phyloP scores from a whole-genome alignment of 768 basidiomycete species.

The Chalciporus chontae region DNA sequence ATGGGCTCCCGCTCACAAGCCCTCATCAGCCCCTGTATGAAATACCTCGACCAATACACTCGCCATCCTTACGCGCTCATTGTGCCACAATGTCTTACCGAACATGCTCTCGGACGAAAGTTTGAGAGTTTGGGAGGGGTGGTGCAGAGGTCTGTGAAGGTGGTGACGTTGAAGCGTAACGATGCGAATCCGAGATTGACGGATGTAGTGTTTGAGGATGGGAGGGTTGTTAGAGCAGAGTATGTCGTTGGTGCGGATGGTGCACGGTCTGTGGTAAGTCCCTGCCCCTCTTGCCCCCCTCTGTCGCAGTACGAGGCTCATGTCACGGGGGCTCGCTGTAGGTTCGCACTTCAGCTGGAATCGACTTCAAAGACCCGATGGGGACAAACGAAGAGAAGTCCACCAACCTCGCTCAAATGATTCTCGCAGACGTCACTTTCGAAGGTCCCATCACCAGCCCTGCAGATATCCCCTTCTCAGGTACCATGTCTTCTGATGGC shows the following conservation, averaged over 20 bases:
- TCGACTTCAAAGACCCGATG: slow-evolving; percentile 44
- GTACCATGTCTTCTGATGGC: slow-evolving; percentile 26
- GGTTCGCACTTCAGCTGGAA: slow-evolving; percentile 41
- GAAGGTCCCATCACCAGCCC: slow-evolving; percentile 23
- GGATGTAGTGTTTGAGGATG: slow-evolving; percentile 45
- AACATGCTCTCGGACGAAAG: slow-evolving; percentile 37
- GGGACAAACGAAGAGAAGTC: slow-evolving; percentile 19
- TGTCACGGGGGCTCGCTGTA: slow-evolving; percentile 13
- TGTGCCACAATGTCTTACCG: slow-evolving; percentile 44
- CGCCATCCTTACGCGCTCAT: slow-evolving; percentile 41
- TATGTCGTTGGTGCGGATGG: slow-evolving; percentile 55
- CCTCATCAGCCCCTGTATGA: slow-evolving; percentile 31
- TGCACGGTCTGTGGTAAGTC: slow-evolving; percentile 39
- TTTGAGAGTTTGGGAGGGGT: slow-evolving; percentile 31
- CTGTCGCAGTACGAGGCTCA: no score
- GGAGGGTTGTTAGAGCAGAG: slow-evolving; percentile 38
- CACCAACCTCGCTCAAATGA: slow-evolving; percentile 37
- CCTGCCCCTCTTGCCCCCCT: no score
- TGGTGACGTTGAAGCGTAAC: slow-evolving; percentile 34
- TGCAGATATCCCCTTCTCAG: slow-evolving; percentile 18
- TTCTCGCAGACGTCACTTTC: slow-evolving; percentile 47
- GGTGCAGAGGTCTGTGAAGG: slow-evolving; percentile 38
- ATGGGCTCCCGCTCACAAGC: slow-evolving; percentile 29
- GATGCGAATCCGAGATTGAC: slow-evolving; percentile 24
- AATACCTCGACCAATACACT: slow-evolving; percentile 37